Conservation (phyloP, 768 basidiomycete species). For the Galerina marginata region DNA sequence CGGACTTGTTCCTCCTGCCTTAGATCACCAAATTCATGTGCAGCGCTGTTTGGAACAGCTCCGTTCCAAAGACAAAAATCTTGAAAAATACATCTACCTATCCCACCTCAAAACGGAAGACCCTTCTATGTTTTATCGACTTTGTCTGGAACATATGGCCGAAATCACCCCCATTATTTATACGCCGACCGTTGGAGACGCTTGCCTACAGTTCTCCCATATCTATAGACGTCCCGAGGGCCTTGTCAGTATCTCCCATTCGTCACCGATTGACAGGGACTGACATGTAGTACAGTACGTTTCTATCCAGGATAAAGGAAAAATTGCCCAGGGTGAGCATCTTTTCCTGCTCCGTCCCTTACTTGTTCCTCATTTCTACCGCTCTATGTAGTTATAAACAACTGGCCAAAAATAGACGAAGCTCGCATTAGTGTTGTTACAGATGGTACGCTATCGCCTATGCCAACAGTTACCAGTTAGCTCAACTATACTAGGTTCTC, state of each 20-base stretch:
- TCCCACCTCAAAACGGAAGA: constrained; percentile 76
- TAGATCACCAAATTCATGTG: constrained; percentile 57
- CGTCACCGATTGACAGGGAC: constrained; percentile 10
- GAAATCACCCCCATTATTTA: constrained; percentile 84
- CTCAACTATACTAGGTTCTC: constrained; percentile 59
- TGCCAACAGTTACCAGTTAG: not conserved
- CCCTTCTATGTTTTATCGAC: constrained; percentile 75
- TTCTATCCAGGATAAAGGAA: constrained; percentile 84
- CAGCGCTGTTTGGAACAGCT: constrained; percentile 71
- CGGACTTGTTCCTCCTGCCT: constrained; percentile 66
- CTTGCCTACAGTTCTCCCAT: constrained; percentile 82
- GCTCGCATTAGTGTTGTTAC: constrained; percentile 94
- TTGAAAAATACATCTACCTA: constrained; percentile 90
- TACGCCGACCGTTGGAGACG: constrained; percentile 92
- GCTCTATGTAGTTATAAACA: constrained; percentile 60
- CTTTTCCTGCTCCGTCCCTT: not conserved
- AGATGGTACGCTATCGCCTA: constrained; percentile 60
- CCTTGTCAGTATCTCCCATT: constrained; percentile 47
- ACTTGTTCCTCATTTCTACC: constrained; percentile 2
- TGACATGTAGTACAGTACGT: constrained; percentile 56
- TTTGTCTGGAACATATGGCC: constrained; percentile 73
- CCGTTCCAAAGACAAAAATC: constrained; percentile 70
- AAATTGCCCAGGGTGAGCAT: constrained; percentile 56
- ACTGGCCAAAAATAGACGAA: constrained; percentile 74
- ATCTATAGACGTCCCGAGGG: constrained; percentile 81